Evolutionary conservation across 192 early-diverging fungal species (phyloP), one percentile per base, ranked within the genome.

Genomic region (Backusella circina): DNA sequence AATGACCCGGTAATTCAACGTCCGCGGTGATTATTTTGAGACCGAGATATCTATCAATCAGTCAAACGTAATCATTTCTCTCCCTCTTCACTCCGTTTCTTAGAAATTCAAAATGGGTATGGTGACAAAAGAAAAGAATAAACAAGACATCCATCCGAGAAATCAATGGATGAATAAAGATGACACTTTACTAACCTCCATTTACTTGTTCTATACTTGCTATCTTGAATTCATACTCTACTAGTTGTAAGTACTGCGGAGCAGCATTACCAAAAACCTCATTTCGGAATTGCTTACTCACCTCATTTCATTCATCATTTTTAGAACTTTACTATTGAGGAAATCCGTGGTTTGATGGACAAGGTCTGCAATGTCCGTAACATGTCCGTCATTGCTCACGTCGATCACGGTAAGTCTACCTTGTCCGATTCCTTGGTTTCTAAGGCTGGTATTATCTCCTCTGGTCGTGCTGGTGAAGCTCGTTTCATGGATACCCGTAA

Each of bases 401-500:
- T 99, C 89, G 98, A 99, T 86, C 98, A 99, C 90, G 98, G 98
- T 80, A 99, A 99, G 88, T 93, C 93, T 71, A 96, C 97, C 64
- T 82, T 96, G 76, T 93, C 95, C 78, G 98, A 99, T 86, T 98
- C 96, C 44, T 90, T 99, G 37, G 93, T 99, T 65, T 94, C 94
- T 77, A 97, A 95, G 89, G 95, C 96, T 79, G 98, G 98, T 94
- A 99, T 99, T 88, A 99, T 99, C 80, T 96, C 96, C 79, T 85
- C 88, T 71, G 94, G 92, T 78, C 95, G 91, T 86, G 96, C 96
- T 85, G 97, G 96, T 89, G 94, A 96, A 80, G 91, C 94, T 79
- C 95, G 98, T 84, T 96, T 94, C 90, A 99, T 91, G 75, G 98
- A 99, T 82, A 98, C 97, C 82, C 94, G 96, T 84, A 87, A 88